Evolutionary conservation across 768 basidiomycete species (phyloP), one percentile per base, ranked within the genome.

Genomic region (Boletus fagicola): DNA sequence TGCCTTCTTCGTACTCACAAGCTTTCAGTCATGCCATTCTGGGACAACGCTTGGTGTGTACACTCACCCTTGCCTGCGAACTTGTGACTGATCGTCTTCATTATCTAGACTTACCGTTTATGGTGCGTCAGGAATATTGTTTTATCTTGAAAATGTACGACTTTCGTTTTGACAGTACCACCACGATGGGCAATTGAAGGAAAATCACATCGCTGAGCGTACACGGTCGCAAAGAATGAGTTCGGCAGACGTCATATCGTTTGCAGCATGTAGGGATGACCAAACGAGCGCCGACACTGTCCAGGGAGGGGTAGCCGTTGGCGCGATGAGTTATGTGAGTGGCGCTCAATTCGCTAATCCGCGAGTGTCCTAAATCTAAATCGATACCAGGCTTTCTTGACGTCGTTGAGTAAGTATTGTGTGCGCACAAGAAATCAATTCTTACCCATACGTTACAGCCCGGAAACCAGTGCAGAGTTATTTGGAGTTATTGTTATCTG

Each of bases 161-260:
- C 44, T 26, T 18, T 45, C 3, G 3, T 39, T 45, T 38, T 45
- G 12, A 33, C 54, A 86, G 84, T 86, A 87, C 63, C 79, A 81
- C n/a, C 75, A 83, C n/a, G 76, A 79, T 59, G 83, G 84, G 5
- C 76, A 79, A 45, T 65, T 84, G 51, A 82, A 78, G 60, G 79
- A 80, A 4, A 72, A 62, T 28, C 76, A 78, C 1, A 65, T 83
- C 35, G 68, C 71, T 39, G 56, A 65, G 31, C 69, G 67, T 15
- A 64, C 73, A 36, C 68, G 67, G 55, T 57, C 54, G n/a, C 54
- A 64, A 22, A 87, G 86, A 65, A 76, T 78, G 12, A 84, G 85
- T 7, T 69, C 80, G 0, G 94, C 90, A 2, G 95, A 98, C 66
- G 92, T 85, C n/a, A 86, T 91, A 51, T 87, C 85, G 1, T 88